Percentiles rank a stretch among this genome's conserved stretches.
These are phyloP conservation scores for Lactarius hatsudake DNA, from an alignment of 768 basidiomycete species.

Conservation along the genomic window DNA sequence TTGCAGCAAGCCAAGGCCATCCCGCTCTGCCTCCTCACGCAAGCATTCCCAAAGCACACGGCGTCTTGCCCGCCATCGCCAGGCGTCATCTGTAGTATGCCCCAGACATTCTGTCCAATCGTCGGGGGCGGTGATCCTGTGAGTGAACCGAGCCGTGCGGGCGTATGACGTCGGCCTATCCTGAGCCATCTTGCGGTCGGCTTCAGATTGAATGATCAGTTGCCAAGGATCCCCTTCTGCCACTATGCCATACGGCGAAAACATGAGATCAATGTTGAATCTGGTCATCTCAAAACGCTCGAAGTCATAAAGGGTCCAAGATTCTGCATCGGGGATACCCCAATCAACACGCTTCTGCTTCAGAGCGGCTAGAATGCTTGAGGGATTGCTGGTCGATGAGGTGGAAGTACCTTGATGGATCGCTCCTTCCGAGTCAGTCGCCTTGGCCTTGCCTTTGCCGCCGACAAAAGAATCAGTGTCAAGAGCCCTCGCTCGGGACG, in stretches of 20 bases:
- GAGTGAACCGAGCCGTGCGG: background rate
- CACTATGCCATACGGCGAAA: conserved; percentile 19
- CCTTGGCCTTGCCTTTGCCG: conserved; percentile 26
- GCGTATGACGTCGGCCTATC: background rate
- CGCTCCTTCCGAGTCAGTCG: conserved; percentile 3
- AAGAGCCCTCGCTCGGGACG: background rate
- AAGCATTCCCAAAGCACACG: conserved; percentile 26
- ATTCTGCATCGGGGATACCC: conserved; percentile 20
- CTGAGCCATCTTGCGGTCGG: background rate
- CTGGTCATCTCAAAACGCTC: conserved; percentile 26
- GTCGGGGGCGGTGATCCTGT: conserved; percentile 2
- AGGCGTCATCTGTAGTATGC: conserved; percentile 17
- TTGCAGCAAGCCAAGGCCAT: conserved; percentile 15
- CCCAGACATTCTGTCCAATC: conserved; percentile 24
- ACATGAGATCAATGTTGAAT: conserved; percentile 22
- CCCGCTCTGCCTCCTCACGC: conserved; percentile 23
- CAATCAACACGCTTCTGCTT: conserved; percentile 21
- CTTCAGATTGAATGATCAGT: conserved; percentile 21
- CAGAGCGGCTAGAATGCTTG: conserved; percentile 3
- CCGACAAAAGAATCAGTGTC: background rate
- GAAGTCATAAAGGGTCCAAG: conserved; percentile 24
- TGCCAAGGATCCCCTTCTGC: conserved; percentile 21
- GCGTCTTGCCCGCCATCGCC: conserved; percentile 24
- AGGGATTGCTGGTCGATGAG: background rate
- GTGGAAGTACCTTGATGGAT: background rate